phyloP scores from a whole-genome alignment of 2,329 filamentous ascomycete species.

The Alternaria sp. region DNA sequence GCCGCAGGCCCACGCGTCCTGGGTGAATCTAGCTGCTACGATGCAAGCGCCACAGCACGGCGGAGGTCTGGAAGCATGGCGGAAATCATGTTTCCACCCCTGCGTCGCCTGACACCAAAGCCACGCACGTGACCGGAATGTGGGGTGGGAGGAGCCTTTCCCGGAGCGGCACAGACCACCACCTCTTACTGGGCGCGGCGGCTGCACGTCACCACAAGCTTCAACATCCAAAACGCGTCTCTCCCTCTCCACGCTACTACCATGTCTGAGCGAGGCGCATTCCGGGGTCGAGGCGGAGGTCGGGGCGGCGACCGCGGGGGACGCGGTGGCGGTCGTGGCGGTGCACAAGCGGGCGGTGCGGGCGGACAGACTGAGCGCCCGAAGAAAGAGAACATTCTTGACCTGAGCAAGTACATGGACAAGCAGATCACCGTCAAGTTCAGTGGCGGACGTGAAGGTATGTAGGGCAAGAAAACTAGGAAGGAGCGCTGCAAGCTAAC shows the following conservation, averaged over 20 bases:
- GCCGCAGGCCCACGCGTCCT: constrained; percentile 21
- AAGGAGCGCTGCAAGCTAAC: constrained; percentile 15
- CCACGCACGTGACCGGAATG: constrained; percentile 14
- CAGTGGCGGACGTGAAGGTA: constrained; percentile 90
- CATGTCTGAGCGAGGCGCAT: constrained; percentile 64
- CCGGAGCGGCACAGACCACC: constrained; percentile 13
- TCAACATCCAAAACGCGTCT: constrained; percentile 12
- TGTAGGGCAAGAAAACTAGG: neutral
- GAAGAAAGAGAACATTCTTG: constrained; percentile 99
- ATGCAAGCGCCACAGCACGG: constrained; percentile 9
- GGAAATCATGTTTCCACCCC: constrained; percentile 11
- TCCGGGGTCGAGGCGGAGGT: constrained; percentile 51
- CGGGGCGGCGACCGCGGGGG: constrained; percentile 48
- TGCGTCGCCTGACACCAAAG: neutral
- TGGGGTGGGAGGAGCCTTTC: constrained; percentile 3
- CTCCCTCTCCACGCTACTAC: constrained; percentile 17
- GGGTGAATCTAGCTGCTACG: neutral
- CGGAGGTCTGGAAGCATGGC: constrained; percentile 11
- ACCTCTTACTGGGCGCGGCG: constrained; percentile 2
- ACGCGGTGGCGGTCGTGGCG: constrained; percentile 51
- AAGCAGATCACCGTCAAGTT: constrained; percentile 96
- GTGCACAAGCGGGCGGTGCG: constrained; percentile 41
- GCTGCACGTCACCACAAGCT: constrained; percentile 32
- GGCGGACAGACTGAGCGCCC: constrained; percentile 66
- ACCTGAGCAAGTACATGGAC: constrained; percentile 95